Conservation (phyloP, 495 filamentous ascomycete genomes). For the Penicillium verhagenii region DNA sequence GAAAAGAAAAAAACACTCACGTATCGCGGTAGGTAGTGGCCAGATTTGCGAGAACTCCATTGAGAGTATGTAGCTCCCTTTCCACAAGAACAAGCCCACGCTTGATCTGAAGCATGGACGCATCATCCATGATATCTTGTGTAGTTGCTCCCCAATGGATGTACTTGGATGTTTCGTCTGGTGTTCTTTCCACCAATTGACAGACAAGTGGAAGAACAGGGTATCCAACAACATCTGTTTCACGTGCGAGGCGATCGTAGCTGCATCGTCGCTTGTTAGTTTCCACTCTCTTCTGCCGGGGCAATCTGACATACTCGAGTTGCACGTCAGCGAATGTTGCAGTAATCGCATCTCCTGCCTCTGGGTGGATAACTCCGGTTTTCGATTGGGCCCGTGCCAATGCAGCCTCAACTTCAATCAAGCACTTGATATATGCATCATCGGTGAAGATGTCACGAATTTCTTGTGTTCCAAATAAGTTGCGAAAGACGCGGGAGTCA, state of each 20-base stretch:
- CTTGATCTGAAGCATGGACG: conserved; percentile 44
- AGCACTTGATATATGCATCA: conserved; percentile 14
- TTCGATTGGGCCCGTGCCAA: conserved; percentile 43
- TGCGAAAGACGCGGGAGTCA: conserved; percentile 18
- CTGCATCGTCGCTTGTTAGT: no score
- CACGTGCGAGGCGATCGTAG: conserved; percentile 30
- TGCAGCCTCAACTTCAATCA: conserved; percentile 36
- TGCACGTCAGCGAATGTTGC: conserved; percentile 14
- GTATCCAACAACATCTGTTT: conserved; percentile 51
- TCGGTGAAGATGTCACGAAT: conserved; percentile 19
- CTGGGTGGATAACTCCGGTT: conserved; percentile 38
- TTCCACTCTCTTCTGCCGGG: no score
- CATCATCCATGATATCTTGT: conserved; percentile 48
- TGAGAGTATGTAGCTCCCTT: conserved; percentile 26
- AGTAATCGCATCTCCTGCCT: conserved; percentile 40
- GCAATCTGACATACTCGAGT: conserved; percentile 13
- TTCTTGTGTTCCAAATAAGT: conserved; percentile 21
- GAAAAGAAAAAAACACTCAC: no score
- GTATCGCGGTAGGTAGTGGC: conserved; percentile 32
- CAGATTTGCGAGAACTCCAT: conserved; percentile 25
- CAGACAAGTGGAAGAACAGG: conserved; percentile 46
- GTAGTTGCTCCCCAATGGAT: conserved; percentile 54
- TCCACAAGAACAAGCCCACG: conserved; percentile 38
- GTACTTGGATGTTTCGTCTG: conserved; percentile 33
- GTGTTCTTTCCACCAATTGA: conserved; percentile 25